Percentiles rank a stretch among this genome's conserved stretches.
Conservation (phyloP, 805 yeast species). For the Ogataea nakhonphanomensis region DNA sequence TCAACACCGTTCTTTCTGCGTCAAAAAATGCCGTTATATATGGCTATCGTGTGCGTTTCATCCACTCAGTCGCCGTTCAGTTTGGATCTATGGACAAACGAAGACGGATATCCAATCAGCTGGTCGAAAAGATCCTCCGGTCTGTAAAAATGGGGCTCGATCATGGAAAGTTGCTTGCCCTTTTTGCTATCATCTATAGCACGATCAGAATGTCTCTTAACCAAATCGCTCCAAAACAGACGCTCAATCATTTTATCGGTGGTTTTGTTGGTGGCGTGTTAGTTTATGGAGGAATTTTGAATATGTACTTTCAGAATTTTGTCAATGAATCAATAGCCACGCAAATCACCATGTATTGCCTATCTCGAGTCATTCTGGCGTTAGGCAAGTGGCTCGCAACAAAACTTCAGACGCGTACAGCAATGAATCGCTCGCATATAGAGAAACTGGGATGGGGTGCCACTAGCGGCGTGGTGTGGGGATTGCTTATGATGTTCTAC, state of each 20-base stretch:
- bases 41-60: slow-evolving; percentile 32
- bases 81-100: slow-evolving; percentile 18
- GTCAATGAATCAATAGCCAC: slow-evolving; percentile 46
- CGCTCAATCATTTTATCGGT: slow-evolving; percentile 23
- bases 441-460: slow-evolving; percentile 48
- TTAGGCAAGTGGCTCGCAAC: slow-evolving; percentile 47
- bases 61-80: slow-evolving; percentile 30
- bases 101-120: slow-evolving; percentile 10
- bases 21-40: slow-evolving; percentile 31
- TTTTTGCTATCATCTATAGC: slow-evolving; percentile 31
- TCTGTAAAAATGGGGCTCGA: slow-evolving; percentile 26
- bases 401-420: neutral
- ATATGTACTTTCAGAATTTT: slow-evolving; percentile 6
- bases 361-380: slow-evolving; percentile 65
- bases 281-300: slow-evolving; percentile 31
- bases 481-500: slow-evolving; percentile 66
- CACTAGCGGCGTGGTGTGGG: slow-evolving; percentile 69
- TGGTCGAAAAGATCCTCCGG: slow-evolving; percentile 17
- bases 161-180: slow-evolving; percentile 33
- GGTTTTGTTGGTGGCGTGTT: slow-evolving; percentile 31
- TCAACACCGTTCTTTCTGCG: slow-evolving; percentile 10
- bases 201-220: slow-evolving; percentile 10
- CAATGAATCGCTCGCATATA: slow-evolving; percentile 16
- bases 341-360: slow-evolving; percentile 71
- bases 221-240: slow-evolving; percentile 1